Conservation (phyloP, 202 grass and related monocot species). For the Hordeum pubiflorum region DNA sequence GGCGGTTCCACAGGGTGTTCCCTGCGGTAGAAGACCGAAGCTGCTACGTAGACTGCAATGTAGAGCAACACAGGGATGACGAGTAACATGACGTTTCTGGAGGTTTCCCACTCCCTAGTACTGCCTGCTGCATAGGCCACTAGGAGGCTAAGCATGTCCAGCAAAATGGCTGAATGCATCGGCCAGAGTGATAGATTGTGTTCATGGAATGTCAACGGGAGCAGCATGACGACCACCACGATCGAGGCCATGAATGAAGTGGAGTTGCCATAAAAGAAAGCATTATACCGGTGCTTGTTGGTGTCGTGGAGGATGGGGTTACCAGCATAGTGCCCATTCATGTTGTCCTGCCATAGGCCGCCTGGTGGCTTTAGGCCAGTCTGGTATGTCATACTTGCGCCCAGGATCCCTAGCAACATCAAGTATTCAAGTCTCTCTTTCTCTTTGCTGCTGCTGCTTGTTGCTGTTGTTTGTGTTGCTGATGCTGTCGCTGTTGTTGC, state of each 20-base stretch:
- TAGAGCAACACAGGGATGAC: background rate
- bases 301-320: too few relatives aligned
- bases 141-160: background rate
- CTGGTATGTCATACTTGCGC: too few relatives aligned
- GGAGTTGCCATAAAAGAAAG: background rate
- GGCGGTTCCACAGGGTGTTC: too few relatives aligned
- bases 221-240: too few relatives aligned
- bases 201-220: accelerated
- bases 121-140: too few relatives aligned
- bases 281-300: too few relatives aligned
- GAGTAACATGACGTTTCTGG: background rate
- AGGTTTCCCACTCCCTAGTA: background rate
- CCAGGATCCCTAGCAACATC: background rate
- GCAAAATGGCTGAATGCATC: background rate
- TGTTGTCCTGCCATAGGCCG: background rate
- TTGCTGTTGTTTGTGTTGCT: too few relatives aligned
- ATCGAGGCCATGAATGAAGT: background rate
- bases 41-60: background rate
- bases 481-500: too few relatives aligned
- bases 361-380: background rate
- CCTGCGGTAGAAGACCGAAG: background rate
- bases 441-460: background rate
- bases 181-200: background rate
- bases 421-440: background rate
- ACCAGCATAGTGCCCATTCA: background rate